Evolutionary conservation across 371 early-diverging fungal genomes (phyloP), one percentile per base, ranked within the genome.

Genomic region (Umbelopsis sp.): DNA sequence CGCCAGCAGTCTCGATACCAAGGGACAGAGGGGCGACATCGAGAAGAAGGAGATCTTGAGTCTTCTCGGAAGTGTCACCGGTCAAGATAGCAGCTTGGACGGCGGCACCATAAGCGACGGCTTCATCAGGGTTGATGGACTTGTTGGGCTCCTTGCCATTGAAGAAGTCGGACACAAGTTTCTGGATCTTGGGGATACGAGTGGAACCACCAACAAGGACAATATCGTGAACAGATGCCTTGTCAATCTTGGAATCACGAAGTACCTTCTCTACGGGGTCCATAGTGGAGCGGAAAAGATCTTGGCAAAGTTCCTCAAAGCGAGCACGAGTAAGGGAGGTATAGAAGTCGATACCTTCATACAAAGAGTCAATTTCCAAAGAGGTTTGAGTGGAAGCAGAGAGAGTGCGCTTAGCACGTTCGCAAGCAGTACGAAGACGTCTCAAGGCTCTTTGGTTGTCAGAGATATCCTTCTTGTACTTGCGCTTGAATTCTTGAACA

Each of bases 181-280:
- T 92, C 84, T 97, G 97, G 80, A 99, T 94, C 93, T 97, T 98
- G 88, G 99, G 99, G 84, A 99, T 99, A 92, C 99, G 98, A 71
- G 99, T 99, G 76, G 98, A 98, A 76, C 99, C 99, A 84, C 99
- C 99, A 73, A 99, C 99, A 48, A 99, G 87, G 73, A 99, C 97
- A 76, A 99, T 96, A 77, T 98, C 97, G 76, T 97, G 84, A 74
- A 99, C 94, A 66, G 86, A 74, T 75, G 85, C 75, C 91, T 99
- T 99, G 83, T 94, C 95, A 73, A 95, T 88, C 93, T 96, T 91
- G 77, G 96, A 88, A 88, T 97, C 96, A 81, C 91, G 90, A 73
- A 95, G 91, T 66, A 93, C 94, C 65, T 88, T 82, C 45, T 90
- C 89, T 66, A 93, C 93, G 71, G 90, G 96, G 52, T 94, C 94